These are phyloP conservation scores for Penicillium capsulatum DNA, from an alignment of 2,329 filamentous ascomycete species.

Conservation along the genomic window DNA sequence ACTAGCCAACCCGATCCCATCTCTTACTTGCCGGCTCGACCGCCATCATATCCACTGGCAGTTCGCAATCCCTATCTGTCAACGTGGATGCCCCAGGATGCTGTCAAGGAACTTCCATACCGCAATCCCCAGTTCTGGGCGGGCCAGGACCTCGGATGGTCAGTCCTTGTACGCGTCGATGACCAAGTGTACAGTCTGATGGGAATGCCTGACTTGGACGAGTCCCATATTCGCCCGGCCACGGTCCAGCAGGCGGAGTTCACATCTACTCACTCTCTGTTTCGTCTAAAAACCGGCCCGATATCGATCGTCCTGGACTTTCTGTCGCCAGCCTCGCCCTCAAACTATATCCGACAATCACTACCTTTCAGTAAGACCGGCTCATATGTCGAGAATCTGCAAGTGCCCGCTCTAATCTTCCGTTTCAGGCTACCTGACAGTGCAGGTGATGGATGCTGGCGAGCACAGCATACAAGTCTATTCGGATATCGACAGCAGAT, in stretches of 20 bases:
- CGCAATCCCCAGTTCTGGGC: constrained; percentile 44
- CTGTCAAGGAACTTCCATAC: constrained; percentile 35
- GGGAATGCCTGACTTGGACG: constrained; percentile 30
- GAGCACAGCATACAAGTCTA: constrained; percentile 39
- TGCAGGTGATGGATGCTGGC: constrained; percentile 26
- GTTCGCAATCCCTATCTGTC: constrained; percentile 45
- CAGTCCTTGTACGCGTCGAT: constrained; percentile 41
- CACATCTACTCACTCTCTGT: constrained; percentile 42
- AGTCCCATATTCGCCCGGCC: constrained; percentile 28
- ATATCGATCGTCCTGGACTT: constrained; percentile 41
- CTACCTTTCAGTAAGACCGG: constrained; percentile 38
- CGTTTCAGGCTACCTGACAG: constrained; percentile 38
- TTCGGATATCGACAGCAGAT: constrained; percentile 44
- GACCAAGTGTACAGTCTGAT: constrained; percentile 42
- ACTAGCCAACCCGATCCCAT: constrained; percentile 11
- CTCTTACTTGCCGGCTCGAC: constrained; percentile 27
- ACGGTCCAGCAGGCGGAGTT: constrained; percentile 36
- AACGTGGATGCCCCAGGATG: constrained; percentile 43
- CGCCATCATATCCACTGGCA: constrained; percentile 44
- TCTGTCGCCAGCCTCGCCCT: constrained; percentile 44
- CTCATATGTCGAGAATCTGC: too few relatives aligned
- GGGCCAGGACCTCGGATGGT: constrained; percentile 42
- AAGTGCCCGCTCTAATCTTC: too few relatives aligned
- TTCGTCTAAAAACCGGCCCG: constrained; percentile 37
- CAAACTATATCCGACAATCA: constrained; percentile 42